Percentiles rank a stretch among this genome's conserved stretches.
Conservation (phyloP, 75 land plant species). For the Cupressus sempervirens region DNA sequence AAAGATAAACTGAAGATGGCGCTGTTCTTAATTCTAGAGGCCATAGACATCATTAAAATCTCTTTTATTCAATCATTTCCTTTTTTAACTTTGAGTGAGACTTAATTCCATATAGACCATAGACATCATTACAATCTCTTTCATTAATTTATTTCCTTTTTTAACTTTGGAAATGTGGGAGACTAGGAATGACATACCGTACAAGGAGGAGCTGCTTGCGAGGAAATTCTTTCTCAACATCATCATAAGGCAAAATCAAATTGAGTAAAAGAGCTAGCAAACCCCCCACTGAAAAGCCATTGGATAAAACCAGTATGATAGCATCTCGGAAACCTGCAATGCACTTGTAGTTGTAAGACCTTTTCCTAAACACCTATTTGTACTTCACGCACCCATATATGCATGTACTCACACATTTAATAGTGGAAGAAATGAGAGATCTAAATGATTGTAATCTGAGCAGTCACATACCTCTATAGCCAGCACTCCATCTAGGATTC, state of each 20-base stretch:
- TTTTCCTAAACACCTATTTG: neutral
- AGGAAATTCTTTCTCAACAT: neutral
- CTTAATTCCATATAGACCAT: too few relatives aligned
- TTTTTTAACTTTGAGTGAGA: neutral
- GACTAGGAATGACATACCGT: neutral
- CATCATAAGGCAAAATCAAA: slow-evolving; percentile 24
- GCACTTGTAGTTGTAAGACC: neutral
- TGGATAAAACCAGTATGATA: slow-evolving; percentile 22
- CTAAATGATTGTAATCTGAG: neutral
- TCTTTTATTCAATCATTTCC: neutral
- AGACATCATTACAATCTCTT: too few relatives aligned
- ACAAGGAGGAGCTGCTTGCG: neutral
- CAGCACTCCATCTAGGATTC: slow-evolving; percentile 27
- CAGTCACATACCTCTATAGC: slow-evolving; percentile 28
- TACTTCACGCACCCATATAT: neutral
- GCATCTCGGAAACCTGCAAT: slow-evolving; percentile 37
- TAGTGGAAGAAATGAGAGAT: neutral
- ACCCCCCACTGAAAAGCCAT: slow-evolving; percentile 36
- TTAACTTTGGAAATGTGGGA: neutral
- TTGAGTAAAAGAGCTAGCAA: slow-evolving; percentile 28
- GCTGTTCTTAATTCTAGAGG: too few relatives aligned
- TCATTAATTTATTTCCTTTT: neutral
- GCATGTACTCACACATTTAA: neutral
- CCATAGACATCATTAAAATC: too few relatives aligned
- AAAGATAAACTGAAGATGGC: too few relatives aligned